phyloP scores from a whole-genome alignment of 2,329 filamentous ascomycete genomes.

The Trichophyton simii region DNA sequence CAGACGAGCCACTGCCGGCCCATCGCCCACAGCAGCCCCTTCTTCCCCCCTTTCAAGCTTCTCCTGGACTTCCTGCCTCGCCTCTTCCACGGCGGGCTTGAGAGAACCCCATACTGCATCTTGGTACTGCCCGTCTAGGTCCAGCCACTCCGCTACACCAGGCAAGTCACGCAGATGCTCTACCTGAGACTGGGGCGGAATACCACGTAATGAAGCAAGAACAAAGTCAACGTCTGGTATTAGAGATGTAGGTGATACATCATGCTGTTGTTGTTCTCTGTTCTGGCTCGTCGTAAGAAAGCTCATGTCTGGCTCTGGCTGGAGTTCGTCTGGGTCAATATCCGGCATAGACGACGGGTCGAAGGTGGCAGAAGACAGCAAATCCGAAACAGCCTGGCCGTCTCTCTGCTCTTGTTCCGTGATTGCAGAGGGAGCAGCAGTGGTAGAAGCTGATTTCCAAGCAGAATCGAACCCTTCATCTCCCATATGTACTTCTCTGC shows the following conservation, averaged over 20 bases:
- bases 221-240: conserved; percentile 13
- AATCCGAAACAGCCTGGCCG: conserved; percentile 30
- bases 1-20: conserved; percentile 14
- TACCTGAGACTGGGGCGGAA: neutral
- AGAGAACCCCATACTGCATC: conserved; percentile 14
- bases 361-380: conserved; percentile 27
- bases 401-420: conserved; percentile 18
- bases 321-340: conserved; percentile 14
- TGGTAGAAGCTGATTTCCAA: conserved; percentile 13
- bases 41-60: conserved; percentile 1
- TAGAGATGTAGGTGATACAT: conserved; percentile 12
- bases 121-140: conserved; percentile 11
- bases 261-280: conserved; percentile 10
- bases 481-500: neutral
- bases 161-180: conserved; percentile 7
- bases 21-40: conserved; percentile 6
- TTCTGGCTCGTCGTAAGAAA: conserved; percentile 13
- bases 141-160: conserved; percentile 13
- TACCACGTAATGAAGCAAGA: conserved; percentile 5
- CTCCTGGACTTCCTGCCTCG: conserved; percentile 13
- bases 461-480: conserved; percentile 12
- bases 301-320: conserved; percentile 14
- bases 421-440: neutral
- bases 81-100: conserved; percentile 11
- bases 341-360: conserved; percentile 17